Conservation (phyloP, 441 rosid genomes). For the Viola pubescens region DNA sequence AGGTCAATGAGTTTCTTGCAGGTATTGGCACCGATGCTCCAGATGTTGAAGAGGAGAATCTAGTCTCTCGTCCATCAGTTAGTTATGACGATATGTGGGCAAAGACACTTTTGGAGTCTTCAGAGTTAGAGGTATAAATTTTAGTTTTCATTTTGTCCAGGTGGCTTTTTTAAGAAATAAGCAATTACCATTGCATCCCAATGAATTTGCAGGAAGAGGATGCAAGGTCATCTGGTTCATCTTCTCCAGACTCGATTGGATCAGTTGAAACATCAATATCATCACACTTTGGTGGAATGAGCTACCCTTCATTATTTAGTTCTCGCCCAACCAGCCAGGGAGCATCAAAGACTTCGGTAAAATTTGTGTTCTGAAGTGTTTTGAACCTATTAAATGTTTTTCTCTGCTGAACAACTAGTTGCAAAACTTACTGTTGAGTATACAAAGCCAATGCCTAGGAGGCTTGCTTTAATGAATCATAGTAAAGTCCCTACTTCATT, state of each 20-base stretch:
- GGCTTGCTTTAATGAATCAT: no score
- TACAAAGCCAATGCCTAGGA: no score
- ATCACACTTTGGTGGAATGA: slow-evolving; percentile 99
- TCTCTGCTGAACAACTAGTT: no score
- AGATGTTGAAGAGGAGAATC: slow-evolving; percentile 96
- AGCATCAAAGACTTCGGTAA: slow-evolving; percentile 58
- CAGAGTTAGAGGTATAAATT: slow-evolving; percentile 67
- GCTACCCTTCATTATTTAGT: slow-evolving; percentile 90
- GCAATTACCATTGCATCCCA: not conserved
- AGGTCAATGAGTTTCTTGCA: slow-evolving; percentile 96
- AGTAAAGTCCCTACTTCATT: no score
- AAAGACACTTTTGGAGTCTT: slow-evolving; percentile 79
- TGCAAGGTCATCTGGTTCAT: slow-evolving; percentile 82
- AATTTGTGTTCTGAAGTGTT: not conserved
- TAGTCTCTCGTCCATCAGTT: slow-evolving; percentile 76
- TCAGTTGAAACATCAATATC: slow-evolving; percentile 97
- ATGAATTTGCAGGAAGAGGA: slow-evolving; percentile 71
- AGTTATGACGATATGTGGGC: slow-evolving; percentile 99
- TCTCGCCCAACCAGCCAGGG: slow-evolving; percentile 64
- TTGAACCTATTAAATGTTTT: no score
- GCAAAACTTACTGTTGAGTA: no score
- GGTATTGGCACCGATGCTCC: slow-evolving; percentile 99
- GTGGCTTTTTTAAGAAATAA: slow-evolving; percentile 1
- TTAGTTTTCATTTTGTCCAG: not conserved
- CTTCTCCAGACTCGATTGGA: slow-evolving; percentile 93